Evolutionary conservation across 2,329 filamentous ascomycete species (phyloP).

Genomic region (Aspergillus felis): DNA sequence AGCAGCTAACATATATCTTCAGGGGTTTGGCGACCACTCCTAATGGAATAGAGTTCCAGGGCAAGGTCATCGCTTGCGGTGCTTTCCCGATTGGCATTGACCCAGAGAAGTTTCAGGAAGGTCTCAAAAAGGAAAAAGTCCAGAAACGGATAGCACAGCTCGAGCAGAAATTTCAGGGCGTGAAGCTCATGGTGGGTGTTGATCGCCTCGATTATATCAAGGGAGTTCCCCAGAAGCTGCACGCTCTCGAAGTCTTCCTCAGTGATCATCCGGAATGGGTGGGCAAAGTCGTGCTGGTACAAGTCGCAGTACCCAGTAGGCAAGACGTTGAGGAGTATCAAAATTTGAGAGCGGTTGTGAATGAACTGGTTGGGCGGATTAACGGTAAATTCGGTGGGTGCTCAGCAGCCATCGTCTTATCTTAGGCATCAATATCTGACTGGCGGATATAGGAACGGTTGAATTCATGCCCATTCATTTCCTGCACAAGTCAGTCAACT

Average conservation of each 20-base stretch:
- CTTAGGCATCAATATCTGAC: neutral
- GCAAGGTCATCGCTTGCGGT: slow-evolving; percentile 83
- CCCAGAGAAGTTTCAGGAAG: slow-evolving; percentile 91
- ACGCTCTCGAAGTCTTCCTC: slow-evolving; percentile 92
- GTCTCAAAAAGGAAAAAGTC: slow-evolving; percentile 77
- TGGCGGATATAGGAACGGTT: slow-evolving; percentile 60
- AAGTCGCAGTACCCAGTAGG: slow-evolving; percentile 90
- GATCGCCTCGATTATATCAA: slow-evolving; percentile 99
- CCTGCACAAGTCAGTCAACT: slow-evolving; percentile 87
- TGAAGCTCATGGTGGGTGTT: slow-evolving; percentile 94
- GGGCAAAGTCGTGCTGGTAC: slow-evolving; percentile 91
- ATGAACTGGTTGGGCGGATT: slow-evolving; percentile 93
- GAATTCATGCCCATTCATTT: slow-evolving; percentile 99
- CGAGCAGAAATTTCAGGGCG: slow-evolving; percentile 86
- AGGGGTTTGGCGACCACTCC: slow-evolving; percentile 66
- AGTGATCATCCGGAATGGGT: slow-evolving; percentile 98
- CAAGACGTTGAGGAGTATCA: slow-evolving; percentile 98
- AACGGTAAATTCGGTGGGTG: slow-evolving; percentile 80
- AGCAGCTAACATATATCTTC: slow-evolving; percentile 10
- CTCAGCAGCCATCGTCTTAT: neutral
- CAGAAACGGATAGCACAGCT: slow-evolving; percentile 81
- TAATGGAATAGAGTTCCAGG: slow-evolving; percentile 87
- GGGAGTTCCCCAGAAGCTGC: slow-evolving; percentile 94
- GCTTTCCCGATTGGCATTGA: slow-evolving; percentile 98
- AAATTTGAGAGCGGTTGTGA: slow-evolving; percentile 89